Percentiles rank a stretch among this genome's conserved stretches.
Conservation (phyloP, 2,329 filamentous ascomycete species). For the Fusarium bactridioides region DNA sequence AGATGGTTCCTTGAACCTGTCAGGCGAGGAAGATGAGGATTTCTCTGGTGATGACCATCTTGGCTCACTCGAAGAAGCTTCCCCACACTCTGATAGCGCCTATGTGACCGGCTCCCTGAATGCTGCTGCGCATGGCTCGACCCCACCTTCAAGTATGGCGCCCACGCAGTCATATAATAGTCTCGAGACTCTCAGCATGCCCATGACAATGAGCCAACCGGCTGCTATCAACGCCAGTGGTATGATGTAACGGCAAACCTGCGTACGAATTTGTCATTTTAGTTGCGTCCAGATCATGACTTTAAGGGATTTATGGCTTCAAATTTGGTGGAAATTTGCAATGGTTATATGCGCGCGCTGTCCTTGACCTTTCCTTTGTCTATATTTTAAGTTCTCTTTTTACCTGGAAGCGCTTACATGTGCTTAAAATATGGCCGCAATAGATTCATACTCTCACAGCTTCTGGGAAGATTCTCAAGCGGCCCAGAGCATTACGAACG, state of each 20-base stretch:
- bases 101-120: constrained; percentile 65
- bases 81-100: constrained; percentile 73
- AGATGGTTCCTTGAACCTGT: constrained; percentile 67
- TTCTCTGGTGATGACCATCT: constrained; percentile 84
- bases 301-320: constrained; percentile 41
- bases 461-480: constrained; percentile 8
- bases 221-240: constrained; percentile 55
- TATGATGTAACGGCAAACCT: constrained; percentile 51
- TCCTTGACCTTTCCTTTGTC: constrained; percentile 38
- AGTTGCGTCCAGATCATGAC: constrained; percentile 42
- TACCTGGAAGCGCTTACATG: constrained; percentile 36
- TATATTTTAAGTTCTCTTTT: constrained; percentile 37
- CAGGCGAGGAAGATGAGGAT: constrained; percentile 87
- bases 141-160: constrained; percentile 30
- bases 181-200: constrained; percentile 69
- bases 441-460: constrained; percentile 37
- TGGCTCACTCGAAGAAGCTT: constrained; percentile 80
- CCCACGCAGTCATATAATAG: constrained; percentile 59
- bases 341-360: constrained; percentile 30
- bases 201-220: constrained; percentile 69
- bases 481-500: constrained; percentile 24
- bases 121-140: constrained; percentile 49
- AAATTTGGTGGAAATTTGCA: constrained; percentile 35
- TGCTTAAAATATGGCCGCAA: constrained; percentile 40
- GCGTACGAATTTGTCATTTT: constrained; percentile 38